Base-by-base conservation (phyloP, 2,329 filamentous ascomycete genomes). In the Rachicladosporium sp. region DNA sequence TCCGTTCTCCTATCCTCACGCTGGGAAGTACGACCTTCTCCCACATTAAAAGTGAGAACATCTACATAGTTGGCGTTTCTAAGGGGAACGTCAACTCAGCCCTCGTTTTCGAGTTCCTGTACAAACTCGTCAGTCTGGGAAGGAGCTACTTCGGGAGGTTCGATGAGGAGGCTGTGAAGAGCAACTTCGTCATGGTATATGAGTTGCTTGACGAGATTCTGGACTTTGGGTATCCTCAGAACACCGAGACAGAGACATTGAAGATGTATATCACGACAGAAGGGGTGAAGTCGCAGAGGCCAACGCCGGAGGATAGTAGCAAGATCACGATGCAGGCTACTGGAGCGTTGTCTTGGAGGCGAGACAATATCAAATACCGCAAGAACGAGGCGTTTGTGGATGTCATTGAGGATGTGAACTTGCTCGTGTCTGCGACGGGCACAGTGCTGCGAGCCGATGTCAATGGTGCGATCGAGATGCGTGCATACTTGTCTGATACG, bases 231-330 rank as follows among this genome's bases (percentile, higher is more conserved):
- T 98, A 98, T 61, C 91, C 91, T 29, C 91, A 98, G 62, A 96
- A 96, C 62, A 98, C 91, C 46, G 91, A 98, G 66, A 94, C 89
- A 39, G 91, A 98, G 62, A 96, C 91, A 10, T 71, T 98, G 53
- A 98, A 98, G 67, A 96, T 96, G 89, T 98, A 98, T 71, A 98
- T 98, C 57, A 98, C 93, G 33, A 98, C 91, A 29, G 91, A 98
- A 67, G 91, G 91, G 43, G 89, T 98, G 65, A 95, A 95, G 64
- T 93, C 87, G 27, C 87, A 87, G 61, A 70, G 78, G 50, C 79
- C 74, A 50, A 81, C 79, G 65, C 63, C 59, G 59, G 85, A 94
- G 59, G 89, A 98, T 62, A 95, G 89, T 37, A 89, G 87, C 50
- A 91, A 89, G 61, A 98, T 98, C 63, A 98, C 91, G 19, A 95